Conservation (phyloP, 768 basidiomycete genomes). For the Gloeophyllum trabeum region DNA sequence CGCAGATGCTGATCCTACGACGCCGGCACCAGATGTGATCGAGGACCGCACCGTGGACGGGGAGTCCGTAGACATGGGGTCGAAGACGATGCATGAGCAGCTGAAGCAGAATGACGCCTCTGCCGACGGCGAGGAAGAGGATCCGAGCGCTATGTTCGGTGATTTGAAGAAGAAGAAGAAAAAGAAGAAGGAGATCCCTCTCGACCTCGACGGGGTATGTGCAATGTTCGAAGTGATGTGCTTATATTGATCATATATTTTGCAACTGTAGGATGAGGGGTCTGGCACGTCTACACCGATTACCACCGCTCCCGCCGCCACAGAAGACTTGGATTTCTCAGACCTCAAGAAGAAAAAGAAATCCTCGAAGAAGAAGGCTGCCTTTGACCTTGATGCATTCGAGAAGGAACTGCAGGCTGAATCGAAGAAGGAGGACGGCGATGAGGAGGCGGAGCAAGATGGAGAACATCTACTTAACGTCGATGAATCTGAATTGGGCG, state of each 20-base stretch:
- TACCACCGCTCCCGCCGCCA: conserved; percentile 18
- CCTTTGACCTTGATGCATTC: conserved; percentile 86
- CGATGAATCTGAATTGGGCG: conserved; percentile 80
- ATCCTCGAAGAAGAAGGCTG: conserved; percentile 74
- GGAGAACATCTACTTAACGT: conserved; percentile 31
- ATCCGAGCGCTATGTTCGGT: conserved; percentile 77
- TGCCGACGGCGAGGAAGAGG: conserved; percentile 38
- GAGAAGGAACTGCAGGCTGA: conserved; percentile 77
- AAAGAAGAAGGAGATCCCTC: conserved; percentile 83
- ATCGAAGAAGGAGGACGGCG: conserved; percentile 36
- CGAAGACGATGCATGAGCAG: conserved; percentile 63
- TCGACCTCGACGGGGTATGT: conserved; percentile 52
- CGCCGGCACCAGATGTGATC: conserved; percentile 64
- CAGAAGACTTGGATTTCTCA: conserved; percentile 85
- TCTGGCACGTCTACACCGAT: conserved; percentile 57
- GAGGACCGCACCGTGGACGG: conserved; percentile 61
- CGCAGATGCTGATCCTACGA: conserved; percentile 73
- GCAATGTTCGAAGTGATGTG: neutral
- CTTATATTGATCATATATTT: neutral
- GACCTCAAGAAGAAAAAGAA: conserved; percentile 98
- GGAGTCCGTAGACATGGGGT: conserved; percentile 67
- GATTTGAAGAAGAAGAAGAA: conserved; percentile 91
- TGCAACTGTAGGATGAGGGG: conserved; percentile 28
- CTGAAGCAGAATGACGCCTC: conserved; percentile 42
- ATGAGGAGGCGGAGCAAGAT: conserved; percentile 45